Evolutionary conservation across 176 grass and related monocot species (phyloP).

Genomic region (Guadua angustifolia): DNA sequence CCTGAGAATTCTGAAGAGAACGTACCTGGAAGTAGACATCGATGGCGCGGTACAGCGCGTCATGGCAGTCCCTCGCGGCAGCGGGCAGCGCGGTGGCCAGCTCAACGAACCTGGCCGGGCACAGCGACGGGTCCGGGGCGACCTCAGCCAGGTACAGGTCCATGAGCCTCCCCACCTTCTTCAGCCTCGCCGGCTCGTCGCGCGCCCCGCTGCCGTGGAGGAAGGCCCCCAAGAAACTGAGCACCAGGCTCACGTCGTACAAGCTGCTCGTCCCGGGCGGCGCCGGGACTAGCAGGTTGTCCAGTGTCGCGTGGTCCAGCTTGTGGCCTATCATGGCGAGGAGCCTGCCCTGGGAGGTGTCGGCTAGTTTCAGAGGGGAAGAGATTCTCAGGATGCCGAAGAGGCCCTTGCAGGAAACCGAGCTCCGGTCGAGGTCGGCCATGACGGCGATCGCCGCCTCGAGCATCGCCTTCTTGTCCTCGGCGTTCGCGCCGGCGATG

Average conservation of each 20-base stretch:
- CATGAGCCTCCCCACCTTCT: slow-evolving; percentile 70
- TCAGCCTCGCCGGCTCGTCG: slow-evolving; percentile 48
- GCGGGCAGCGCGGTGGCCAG: slow-evolving; percentile 67
- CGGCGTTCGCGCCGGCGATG: slow-evolving; percentile 36
- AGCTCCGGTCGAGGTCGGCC: slow-evolving; percentile 59
- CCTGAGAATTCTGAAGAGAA: slow-evolving; percentile 18
- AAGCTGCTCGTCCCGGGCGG: slow-evolving; percentile 50
- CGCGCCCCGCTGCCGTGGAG: slow-evolving; percentile 31
- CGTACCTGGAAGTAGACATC: slow-evolving; percentile 88
- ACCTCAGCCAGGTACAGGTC: slow-evolving; percentile 93
- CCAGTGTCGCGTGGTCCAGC: slow-evolving; percentile 80
- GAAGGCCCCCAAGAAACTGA: slow-evolving; percentile 76
- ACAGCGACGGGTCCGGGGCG: slow-evolving; percentile 73
- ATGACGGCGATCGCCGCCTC: slow-evolving; percentile 59
- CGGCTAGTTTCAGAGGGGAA: slow-evolving; percentile 52
- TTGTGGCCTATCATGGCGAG: slow-evolving; percentile 82
- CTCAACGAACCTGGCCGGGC: slow-evolving; percentile 65
- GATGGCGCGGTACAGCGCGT: slow-evolving; percentile 84
- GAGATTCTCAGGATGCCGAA: slow-evolving; percentile 82
- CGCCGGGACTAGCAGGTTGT: slow-evolving; percentile 83
- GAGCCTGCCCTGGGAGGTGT: slow-evolving; percentile 46
- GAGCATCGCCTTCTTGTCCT: slow-evolving; percentile 64
- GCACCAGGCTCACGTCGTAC: slow-evolving; percentile 76
- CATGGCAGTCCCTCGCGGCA: slow-evolving; percentile 78
- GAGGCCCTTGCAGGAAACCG: slow-evolving; percentile 76